Base-by-base conservation (phyloP, 129 eudicot species). In the Rutidosis leptorrhynchoides region DNA sequence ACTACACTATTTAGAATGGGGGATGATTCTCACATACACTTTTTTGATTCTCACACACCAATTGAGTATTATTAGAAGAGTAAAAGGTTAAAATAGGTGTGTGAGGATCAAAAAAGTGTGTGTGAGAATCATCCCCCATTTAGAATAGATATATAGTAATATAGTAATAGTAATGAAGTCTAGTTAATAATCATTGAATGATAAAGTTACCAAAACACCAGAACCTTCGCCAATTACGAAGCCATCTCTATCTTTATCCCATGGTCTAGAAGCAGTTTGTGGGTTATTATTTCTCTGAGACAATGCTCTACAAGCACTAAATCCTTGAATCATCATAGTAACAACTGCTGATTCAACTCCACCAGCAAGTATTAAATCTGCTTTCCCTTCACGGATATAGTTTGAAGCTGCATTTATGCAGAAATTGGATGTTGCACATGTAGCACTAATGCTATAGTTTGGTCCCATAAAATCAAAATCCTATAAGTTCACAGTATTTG, bases 241-340 rank as follows among this genome's bases (percentile, higher is more conserved):
- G 32, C 62, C 62, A 56, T 56, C 62, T 56, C 62, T 56, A 25
- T 56, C 35, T 25, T 56, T 25, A 20, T 56, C 62, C 62, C 62
- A 56, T 25, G 62, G 62, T 25, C 62, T 56, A 15, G 19, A 56
- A 27, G 62, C 62, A 11, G 35, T 56, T 15, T 56, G 7, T 0
- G 62, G 62, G 14, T 25, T 9, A 14, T 56, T 20, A 5, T 56
- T 56, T 27, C 62, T 56, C 15, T 14, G 15, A 56, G 62, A 56
- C 62, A 54, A 22, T 54, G 59, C 29, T 54, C 28, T 54, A 54
- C 29, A 22, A 54, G 29, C 28, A 54, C 2, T 3, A 54, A 54
- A 54, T 0, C 59, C 59, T 54, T 5, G 16, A 10, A 54, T 54
- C 22, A 6, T 7, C 0, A 1, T 5, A 9, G 8, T 27, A 54